Conservation (phyloP, 164 flowering plant species). For the Kalanchoe fedtschenkoi region DNA sequence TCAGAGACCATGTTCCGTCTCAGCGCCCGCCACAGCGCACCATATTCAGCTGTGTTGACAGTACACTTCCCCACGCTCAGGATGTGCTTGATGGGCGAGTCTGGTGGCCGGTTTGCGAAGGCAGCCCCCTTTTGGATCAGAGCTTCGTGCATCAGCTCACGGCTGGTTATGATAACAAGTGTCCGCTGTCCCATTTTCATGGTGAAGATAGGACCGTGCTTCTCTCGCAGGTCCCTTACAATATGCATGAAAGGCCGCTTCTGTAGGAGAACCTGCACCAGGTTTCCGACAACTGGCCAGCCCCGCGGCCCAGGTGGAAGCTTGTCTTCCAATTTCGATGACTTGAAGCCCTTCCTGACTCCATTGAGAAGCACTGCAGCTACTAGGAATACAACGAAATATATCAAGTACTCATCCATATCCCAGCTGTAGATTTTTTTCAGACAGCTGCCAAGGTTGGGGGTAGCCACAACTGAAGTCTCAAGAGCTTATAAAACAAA, state of each 20-base stretch:
- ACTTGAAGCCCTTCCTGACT: neutral
- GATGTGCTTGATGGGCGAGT: slow-evolving; percentile 62
- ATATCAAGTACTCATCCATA: neutral
- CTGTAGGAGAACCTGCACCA: slow-evolving; percentile 62
- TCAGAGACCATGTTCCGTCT: slow-evolving; percentile 76
- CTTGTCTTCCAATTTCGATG: slow-evolving; percentile 13
- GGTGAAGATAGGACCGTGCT: slow-evolving; percentile 83
- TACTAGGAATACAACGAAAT: neutral
- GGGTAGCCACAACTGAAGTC: too few species aligned
- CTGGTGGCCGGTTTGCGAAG: slow-evolving; percentile 74
- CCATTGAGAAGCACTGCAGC: neutral
- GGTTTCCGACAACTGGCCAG: slow-evolving; percentile 81
- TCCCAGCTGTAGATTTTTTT: too few species aligned
- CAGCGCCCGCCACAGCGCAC: slow-evolving; percentile 71
- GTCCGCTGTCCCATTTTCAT: slow-evolving; percentile 89
- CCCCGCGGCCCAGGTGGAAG: slow-evolving; percentile 89
- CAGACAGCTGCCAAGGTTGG: too few species aligned
- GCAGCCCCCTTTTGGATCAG: slow-evolving; percentile 54
- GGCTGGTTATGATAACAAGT: slow-evolving; percentile 48
- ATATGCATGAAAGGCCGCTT: slow-evolving; percentile 56
- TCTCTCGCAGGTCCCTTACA: slow-evolving; percentile 49
- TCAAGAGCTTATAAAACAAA: too few species aligned
- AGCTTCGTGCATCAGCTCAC: slow-evolving; percentile 78
- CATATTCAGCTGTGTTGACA: slow-evolving; percentile 87
- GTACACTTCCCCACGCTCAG: slow-evolving; percentile 81